Evolutionary conservation across 305 asterid species (phyloP), one percentile per base, ranked within the genome.

Genomic region (Fraxinus ornus): DNA sequence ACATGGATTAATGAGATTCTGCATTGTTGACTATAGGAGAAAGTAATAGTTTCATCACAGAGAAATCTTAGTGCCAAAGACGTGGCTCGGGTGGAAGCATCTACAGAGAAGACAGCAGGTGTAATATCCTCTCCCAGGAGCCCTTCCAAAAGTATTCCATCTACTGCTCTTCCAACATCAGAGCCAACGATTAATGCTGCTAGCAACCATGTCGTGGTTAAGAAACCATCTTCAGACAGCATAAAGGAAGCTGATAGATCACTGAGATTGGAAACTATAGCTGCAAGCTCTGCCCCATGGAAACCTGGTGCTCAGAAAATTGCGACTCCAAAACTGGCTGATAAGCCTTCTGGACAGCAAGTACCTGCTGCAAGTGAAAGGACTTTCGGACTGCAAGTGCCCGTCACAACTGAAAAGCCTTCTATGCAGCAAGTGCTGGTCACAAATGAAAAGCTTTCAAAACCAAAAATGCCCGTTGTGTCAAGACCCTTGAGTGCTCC

Each of bases 401-500:
- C 44, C 0, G 24, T 2, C 15, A 32, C 13, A 24, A 26, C 12
- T 70, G 39, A 12, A 13, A 70, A 82, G 44, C 89, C 85, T 36
- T 85, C 26, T 76, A 82, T 89, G 26, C 68, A 19, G 28, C 68
- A 57, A 21, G 64, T 52, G 64, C 64, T n/a, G 36, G 36, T 49
- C 52, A 82, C 87, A 37, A 78, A 85, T 22, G 93, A 91, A 19
- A 91, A 86, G 86, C 72, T 87, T 75, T 81, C 86, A 30, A 55
- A 78, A 28, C 85, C 83, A 6, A 89, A 87, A 37, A 57, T 82
- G 66, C 88, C 92, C 21, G 83, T 83, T 72, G 77, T 89, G 90
- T 92, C 98, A 8, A 91, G 98, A 88, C 95, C 99, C 28, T 85
- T 87, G 83, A 97, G 98, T 84, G 94, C 96, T 83, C 98, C 98